phyloP scores from a whole-genome alignment of 1,284 basidiomycete genomes.

The Leucoagaricus sp. region DNA sequence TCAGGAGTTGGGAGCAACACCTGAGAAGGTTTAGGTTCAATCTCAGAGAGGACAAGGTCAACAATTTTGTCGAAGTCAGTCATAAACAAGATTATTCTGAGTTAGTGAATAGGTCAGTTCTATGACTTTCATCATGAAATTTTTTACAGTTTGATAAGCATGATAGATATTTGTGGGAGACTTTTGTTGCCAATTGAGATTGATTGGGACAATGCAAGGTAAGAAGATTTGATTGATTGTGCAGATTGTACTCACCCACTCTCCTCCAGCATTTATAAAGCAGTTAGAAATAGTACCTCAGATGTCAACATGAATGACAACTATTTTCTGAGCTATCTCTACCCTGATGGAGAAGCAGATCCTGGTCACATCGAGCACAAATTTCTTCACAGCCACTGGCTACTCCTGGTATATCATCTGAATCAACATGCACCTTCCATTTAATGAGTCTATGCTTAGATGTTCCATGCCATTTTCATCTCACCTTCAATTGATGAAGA shows the following conservation, averaged over 20 bases:
- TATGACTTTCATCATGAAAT: no score
- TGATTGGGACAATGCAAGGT: not conserved
- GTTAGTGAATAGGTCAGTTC: no score
- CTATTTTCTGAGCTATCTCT: not conserved
- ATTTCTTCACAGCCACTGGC: not conserved
- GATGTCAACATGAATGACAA: not conserved
- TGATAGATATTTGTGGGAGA: not conserved
- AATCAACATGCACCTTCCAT: not conserved
- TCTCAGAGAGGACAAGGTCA: no score
- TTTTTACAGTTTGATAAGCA: no score
- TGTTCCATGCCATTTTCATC: not conserved
- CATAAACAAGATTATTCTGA: no score
- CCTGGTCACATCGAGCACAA: not conserved
- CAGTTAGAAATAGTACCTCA: not conserved
- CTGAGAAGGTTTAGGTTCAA: no score
- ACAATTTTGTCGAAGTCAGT: no score
- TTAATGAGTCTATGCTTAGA: not conserved
- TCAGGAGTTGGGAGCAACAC: no score
- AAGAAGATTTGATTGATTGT: not conserved
- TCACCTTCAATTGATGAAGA: not conserved
- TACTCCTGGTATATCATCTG: not conserved
- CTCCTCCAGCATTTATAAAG: not conserved
- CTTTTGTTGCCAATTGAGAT: not conserved
- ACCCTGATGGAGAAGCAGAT: not conserved
- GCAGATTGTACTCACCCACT: no score